These are phyloP conservation scores for Ophiostoma angusticollis DNA, from an alignment of 2,329 filamentous ascomycete genomes.

Conservation along the genomic window DNA sequence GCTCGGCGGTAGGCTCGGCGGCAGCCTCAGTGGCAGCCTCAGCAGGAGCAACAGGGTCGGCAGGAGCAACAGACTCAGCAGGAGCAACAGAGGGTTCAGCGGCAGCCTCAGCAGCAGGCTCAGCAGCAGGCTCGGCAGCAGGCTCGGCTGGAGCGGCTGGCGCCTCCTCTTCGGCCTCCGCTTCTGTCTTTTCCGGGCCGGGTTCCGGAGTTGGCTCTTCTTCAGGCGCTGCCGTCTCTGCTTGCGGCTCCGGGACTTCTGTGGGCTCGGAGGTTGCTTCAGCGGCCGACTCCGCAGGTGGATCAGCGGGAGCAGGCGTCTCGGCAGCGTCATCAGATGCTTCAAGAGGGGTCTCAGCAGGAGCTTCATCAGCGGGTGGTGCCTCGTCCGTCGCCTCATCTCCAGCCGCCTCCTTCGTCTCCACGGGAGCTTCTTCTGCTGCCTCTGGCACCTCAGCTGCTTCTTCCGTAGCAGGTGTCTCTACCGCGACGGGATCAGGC, in stretches of 20 bases:
- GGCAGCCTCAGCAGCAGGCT: no score
- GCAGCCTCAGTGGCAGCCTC: background rate
- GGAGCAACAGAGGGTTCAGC: no score
- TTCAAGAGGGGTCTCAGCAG: no score
- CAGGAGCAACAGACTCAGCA: background rate
- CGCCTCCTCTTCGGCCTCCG: background rate
- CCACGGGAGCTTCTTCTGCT: background rate
- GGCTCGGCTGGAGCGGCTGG: no score
- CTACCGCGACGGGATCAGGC: no score
- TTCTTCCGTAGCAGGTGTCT: no score
- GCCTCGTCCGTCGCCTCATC: background rate
- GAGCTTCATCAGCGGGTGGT: background rate
- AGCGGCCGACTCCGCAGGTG: no score
- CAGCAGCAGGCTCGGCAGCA: background rate
- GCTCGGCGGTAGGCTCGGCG: background rate
- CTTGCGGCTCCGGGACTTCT: background rate
- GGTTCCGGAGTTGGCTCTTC: background rate
- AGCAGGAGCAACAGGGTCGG: background rate
- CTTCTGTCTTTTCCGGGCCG: no score
- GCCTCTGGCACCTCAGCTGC: background rate
- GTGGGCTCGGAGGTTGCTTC: background rate
- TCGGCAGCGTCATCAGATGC: background rate
- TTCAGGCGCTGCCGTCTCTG: background rate
- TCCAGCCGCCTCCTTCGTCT: background rate
- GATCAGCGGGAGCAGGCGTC: background rate